A percentile compares a stretch with the other conserved stretches of the same genome.
Conservation (phyloP, 2,329 filamentous ascomycete species). For the Xylariomycetidae sp. region DNA sequence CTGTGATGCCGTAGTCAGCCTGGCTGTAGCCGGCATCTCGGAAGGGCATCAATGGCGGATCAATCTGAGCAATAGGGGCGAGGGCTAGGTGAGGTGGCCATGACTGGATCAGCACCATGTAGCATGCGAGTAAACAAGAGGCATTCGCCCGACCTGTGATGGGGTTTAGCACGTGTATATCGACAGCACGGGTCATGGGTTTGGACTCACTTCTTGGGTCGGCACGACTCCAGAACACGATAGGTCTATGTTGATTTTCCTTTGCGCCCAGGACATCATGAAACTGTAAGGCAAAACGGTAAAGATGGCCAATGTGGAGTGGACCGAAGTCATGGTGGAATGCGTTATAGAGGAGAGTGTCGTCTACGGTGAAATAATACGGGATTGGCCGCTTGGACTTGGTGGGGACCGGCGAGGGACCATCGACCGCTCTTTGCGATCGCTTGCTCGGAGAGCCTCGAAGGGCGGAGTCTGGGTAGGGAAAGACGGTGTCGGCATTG, state of each 20-base stretch:
- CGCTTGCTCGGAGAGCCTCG: conserved; percentile 70
- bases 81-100: conserved; percentile 96
- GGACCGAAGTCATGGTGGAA: conserved; percentile 99
- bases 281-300: conserved; percentile 92
- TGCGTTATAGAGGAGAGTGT: conserved; percentile 89
- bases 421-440: conserved; percentile 60
- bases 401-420: conserved; percentile 41
- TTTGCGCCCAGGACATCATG: conserved; percentile 92
- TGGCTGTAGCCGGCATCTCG: conserved; percentile 97
- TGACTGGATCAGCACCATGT: conserved; percentile 97
- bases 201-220: conserved; percentile 75
- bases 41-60: conserved; percentile 98
- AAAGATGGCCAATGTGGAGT: conserved; percentile 93
- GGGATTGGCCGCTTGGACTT: conserved; percentile 57
- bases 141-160: conserved; percentile 78
- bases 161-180: neutral
- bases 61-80: conserved; percentile 91
- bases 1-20: conserved; percentile 90
- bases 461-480: conserved; percentile 59
- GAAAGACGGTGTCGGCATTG: conserved; percentile 77
- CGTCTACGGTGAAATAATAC: conserved; percentile 94
- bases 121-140: conserved; percentile 90
- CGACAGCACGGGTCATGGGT: neutral
- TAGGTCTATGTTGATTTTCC: conserved; percentile 81
- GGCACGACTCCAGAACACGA: conserved; percentile 93